Base-by-base conservation (phyloP, 345 rosid genomes). In the Microthlaspi erraticum region DNA sequence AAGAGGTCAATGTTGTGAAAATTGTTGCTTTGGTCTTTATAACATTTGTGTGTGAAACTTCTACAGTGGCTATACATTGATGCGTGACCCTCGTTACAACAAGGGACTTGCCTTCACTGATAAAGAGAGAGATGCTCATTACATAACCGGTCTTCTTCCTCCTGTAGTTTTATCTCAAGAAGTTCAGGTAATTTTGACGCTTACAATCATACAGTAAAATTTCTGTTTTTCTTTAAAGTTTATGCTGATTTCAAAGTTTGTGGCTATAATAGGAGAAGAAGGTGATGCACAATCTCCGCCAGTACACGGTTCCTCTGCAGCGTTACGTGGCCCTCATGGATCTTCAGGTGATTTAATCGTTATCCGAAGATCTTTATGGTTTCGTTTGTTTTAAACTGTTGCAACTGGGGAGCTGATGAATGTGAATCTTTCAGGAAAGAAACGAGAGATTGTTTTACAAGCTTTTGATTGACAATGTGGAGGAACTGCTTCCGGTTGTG, bases 291-390 rank as follows among this genome's bases (percentile, higher is more conserved):
- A 89, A 77, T 70, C 87, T 94, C 61, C 96, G 96, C 19, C 85
- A 87, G 58, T 94, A 89, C 61, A 36, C 85, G 59, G 93, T 91
- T 80, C 98, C 98, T 29, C 53, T 94, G 57, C 99, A 94, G 42
- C 87, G 89, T 58, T 94, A 91, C 73, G 78, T 91, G 76, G 96
- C 97, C 34, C 82, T 94, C 86, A 87, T 91, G 96, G 99, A 91
- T 77, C 99, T 94, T 57, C 97, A 94, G 92, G 97, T 53, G 2
- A 9, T 88, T 26, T 26, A 55, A 18, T 39, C 59, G 31, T 63
- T 42, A 53, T 18, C 10, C 2, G 14, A 18, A 6, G 3, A 29
- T 56, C 60, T 55, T 46, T 72, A 43, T 10, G 29, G 19, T 59
- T 71, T 0, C 29, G 43, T 10, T n/a, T 5, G n/a, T 51, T 17